These are phyloP conservation scores for Leptographium lundbergii DNA, from an alignment of 2,329 filamentous ascomycete species.

Conservation along the genomic window DNA sequence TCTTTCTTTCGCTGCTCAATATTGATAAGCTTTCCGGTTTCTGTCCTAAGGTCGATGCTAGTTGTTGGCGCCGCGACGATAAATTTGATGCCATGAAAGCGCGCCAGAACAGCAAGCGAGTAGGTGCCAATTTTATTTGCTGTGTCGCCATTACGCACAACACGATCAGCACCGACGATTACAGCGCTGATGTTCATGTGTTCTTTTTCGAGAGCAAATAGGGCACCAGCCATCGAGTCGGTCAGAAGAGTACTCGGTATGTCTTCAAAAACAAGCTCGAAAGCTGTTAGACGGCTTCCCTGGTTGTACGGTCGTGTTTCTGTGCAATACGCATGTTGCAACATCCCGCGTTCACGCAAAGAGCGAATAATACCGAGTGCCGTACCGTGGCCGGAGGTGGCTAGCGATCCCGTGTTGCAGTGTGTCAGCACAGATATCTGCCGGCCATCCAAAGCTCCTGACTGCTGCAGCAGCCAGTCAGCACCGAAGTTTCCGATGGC, in stretches of 20 bases:
- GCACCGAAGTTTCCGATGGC: constrained; percentile 75
- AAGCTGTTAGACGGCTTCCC: constrained; percentile 85
- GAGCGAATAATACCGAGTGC: constrained; percentile 88
- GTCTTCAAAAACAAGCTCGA: constrained; percentile 86
- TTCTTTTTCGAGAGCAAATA: constrained; percentile 54
- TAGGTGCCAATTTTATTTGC: constrained; percentile 99
- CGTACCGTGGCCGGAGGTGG: constrained; percentile 95
- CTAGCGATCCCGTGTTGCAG: constrained; percentile 94
- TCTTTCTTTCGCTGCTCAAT: constrained; percentile 77
- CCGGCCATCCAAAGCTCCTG: constrained; percentile 31
- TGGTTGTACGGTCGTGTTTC: constrained; percentile 98
- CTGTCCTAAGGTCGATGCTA: constrained; percentile 76
- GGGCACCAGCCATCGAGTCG: constrained; percentile 88
- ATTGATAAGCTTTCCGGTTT: constrained; percentile 64
- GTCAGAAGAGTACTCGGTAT: constrained; percentile 89
- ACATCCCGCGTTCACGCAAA: constrained; percentile 49
- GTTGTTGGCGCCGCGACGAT: constrained; percentile 90
- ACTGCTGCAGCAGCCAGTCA: constrained; percentile 62
- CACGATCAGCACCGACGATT: constrained; percentile 87
- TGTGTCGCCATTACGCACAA: constrained; percentile 92
- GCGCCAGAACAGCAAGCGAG: constrained; percentile 77
- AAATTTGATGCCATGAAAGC: constrained; percentile 82
- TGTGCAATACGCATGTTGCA: constrained; percentile 85
- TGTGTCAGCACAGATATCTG: constrained; percentile 80
- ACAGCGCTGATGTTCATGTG: constrained; percentile 66